These are phyloP conservation scores for Tetrahymena elliotti DNA, from an alignment of 73 alveolate genomes.

Conservation along the genomic window DNA sequence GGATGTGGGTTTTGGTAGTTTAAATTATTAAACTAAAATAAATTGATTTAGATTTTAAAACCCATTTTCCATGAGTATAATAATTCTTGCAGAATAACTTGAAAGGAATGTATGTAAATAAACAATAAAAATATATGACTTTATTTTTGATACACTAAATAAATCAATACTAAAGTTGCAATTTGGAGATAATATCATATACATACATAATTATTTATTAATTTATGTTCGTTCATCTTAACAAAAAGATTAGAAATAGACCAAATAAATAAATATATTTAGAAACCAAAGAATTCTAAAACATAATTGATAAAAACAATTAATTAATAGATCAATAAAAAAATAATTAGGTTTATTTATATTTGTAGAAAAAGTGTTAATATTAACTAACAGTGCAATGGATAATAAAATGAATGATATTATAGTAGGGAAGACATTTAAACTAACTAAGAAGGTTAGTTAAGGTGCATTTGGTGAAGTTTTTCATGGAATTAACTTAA, in stretches of 20 bases:
- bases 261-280: not conserved
- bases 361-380: not conserved
- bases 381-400: not conserved
- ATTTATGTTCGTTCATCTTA: too few species aligned
- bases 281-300: not conserved
- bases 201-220: not conserved
- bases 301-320: not conserved
- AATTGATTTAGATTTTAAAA: too few species aligned
- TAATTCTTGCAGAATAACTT: too few species aligned
- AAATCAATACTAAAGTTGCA: too few species aligned
- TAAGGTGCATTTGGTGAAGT: not conserved
- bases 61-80: too few species aligned
- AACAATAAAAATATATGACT: too few species aligned
- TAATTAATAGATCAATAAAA: too few species aligned
- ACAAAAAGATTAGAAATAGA: not conserved
- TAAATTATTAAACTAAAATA: too few species aligned
- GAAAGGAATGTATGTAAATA: too few species aligned
- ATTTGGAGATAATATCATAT: too few species aligned
- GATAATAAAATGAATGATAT: not conserved
- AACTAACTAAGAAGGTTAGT: not conserved
- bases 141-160: too few species aligned
- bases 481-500: not conserved
- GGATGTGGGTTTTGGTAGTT: not conserved
- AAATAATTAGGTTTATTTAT: not conserved
- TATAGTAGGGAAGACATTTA: not conserved